These are phyloP conservation scores for Aspergillus sp. DNA, from an alignment of 2,329 filamentous ascomycete genomes.

Conservation along the genomic window DNA sequence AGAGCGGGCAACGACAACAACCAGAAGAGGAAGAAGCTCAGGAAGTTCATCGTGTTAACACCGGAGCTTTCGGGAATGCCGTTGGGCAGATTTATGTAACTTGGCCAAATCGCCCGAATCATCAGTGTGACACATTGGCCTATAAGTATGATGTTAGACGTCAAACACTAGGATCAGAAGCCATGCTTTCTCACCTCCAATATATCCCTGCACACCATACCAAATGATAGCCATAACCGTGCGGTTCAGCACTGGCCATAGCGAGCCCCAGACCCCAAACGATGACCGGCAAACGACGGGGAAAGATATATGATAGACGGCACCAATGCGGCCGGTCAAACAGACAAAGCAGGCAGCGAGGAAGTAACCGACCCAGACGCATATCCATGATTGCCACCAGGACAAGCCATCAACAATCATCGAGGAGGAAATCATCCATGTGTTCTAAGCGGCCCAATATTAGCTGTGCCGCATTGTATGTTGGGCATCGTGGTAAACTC, in stretches of 20 bases:
- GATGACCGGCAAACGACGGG: constrained; percentile 75
- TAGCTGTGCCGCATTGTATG: not conserved
- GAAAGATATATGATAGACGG: constrained; percentile 85
- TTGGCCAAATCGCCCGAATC: constrained; percentile 79
- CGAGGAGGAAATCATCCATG: constrained; percentile 88
- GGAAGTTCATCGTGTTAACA: constrained; percentile 72
- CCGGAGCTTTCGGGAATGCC: constrained; percentile 64
- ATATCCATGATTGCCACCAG: constrained; percentile 92
- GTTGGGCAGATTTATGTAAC: constrained; percentile 63
- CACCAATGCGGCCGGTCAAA: constrained; percentile 77
- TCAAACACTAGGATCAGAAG: not conserved
- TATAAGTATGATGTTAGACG: constrained; percentile 16
- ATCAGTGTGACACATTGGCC: constrained; percentile 83
- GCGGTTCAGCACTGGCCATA: constrained; percentile 88
- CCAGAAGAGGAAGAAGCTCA: constrained; percentile 88
- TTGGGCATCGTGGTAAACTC: constrained; percentile 19
- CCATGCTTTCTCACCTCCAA: constrained; percentile 56
- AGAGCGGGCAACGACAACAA: constrained; percentile 75
- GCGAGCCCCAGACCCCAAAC: constrained; percentile 84
- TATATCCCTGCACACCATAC: constrained; percentile 75
- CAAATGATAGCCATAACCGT: constrained; percentile 86
- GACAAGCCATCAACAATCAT: constrained; percentile 76
- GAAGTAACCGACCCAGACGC: constrained; percentile 81
- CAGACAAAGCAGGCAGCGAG: constrained; percentile 75
- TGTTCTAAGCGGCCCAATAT: constrained; percentile 55